Base-by-base conservation (phyloP, 495 filamentous ascomycete species). In the Aspergillus sparsus region DNA sequence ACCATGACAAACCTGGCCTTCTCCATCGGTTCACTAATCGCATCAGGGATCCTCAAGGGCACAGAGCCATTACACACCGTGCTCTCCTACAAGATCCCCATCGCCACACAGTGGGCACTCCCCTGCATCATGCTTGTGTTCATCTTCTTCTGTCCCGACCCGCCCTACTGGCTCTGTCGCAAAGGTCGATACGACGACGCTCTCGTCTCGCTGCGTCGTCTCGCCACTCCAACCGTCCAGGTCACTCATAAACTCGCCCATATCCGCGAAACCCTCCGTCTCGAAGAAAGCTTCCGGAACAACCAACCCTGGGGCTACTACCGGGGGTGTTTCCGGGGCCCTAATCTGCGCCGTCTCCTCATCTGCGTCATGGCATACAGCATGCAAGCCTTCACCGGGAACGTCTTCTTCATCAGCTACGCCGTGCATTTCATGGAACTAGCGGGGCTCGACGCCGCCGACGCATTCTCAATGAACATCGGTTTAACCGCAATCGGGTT, bases 401-500 rank as follows among this genome's bases (percentile, higher is more conserved):
- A 70, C 44, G 60, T 73, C 8, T 69, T 72, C 41, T 70, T 69
- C 49, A 61, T 71, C 62, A 69, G 53, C 60, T 68, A 75, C 49
- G 69, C 69, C 10, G 72, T 79, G n/a, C 74, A 69, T 39, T 74
- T 77, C 55, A 82, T 78, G 61, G 77, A 85, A 60, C 81, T 86
- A 53, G 88, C 89, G 1, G 89, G 89, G 0, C 76, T 90, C 1
- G 58, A 72, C 52, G 67, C 77, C 6, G 66, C 75, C 7, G 77
- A 81, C 44, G 83, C 88, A 0, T 90, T 88, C 63, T 77, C 81
- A 41, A 84, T 92, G 68, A 82, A 84, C 33, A 69, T 90, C 9
- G 87, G 87, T 5, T 80, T 87, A 63, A 88, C 87, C 51, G 84
- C 76, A 2, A 80, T 92, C 31, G 87, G 87, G 62, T 80, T 86